Percentiles rank a stretch among this genome's conserved stretches.
phyloP scores from a whole-genome alignment of 2,329 filamentous ascomycete species.

The Ophiosphaerella narmari region DNA sequence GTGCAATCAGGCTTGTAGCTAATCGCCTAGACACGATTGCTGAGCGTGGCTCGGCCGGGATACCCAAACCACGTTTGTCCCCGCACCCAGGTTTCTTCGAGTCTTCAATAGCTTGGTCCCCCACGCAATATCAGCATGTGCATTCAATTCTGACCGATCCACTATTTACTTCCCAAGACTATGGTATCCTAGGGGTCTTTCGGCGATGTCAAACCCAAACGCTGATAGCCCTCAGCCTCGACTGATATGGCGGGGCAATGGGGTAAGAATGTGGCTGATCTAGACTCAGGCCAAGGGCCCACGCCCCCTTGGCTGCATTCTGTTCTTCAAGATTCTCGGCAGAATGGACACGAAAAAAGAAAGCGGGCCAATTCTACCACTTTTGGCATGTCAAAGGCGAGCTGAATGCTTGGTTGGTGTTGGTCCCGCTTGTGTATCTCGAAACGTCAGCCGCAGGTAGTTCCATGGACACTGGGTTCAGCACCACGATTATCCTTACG shows the following conservation, averaged over 20 bases:
- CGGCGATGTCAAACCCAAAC: slow-evolving; percentile 4
- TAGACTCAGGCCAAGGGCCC: slow-evolving; percentile 38
- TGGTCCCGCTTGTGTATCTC: slow-evolving; percentile 7
- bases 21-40: slow-evolving; percentile 10
- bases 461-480: slow-evolving; percentile 1
- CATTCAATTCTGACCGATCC: neutral
- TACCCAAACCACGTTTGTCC: neutral
- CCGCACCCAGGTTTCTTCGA: neutral
- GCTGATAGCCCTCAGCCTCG: slow-evolving; percentile 9
- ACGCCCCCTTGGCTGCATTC: slow-evolving; percentile 33
- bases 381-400: slow-evolving; percentile 4
- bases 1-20: slow-evolving; percentile 16
- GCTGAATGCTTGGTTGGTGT: neutral
- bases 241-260: slow-evolving; percentile 19
- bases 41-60: slow-evolving; percentile 8
- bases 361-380: neutral
- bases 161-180: neutral
- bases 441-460: neutral
- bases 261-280: slow-evolving; percentile 39
- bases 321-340: slow-evolving; percentile 10
- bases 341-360: slow-evolving; percentile 4
- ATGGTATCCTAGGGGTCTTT: neutral
- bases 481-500: slow-evolving; percentile 9
- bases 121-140: neutral
- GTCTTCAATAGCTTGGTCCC: neutral